Conservation (phyloP, 139 green algal species). For the Prasinococcaceae sp. region DNA sequence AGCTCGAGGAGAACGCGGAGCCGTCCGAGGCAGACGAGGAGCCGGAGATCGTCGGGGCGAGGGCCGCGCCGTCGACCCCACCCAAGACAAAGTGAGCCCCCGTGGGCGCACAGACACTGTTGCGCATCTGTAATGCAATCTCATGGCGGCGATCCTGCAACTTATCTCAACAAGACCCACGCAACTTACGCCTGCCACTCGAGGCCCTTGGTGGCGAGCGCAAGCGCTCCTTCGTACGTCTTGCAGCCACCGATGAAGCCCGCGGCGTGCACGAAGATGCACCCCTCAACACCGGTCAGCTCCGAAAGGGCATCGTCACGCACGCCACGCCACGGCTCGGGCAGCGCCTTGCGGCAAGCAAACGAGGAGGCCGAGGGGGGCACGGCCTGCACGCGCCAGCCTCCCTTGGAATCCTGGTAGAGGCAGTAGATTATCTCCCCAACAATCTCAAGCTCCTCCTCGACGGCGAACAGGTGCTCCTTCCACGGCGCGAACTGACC, state of each 20-base stretch:
- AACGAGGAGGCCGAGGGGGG: constrained; percentile 57
- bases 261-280: constrained; percentile 77
- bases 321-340: constrained; percentile 68
- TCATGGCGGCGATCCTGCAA: no score
- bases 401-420: constrained; percentile 29
- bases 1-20: no score
- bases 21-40: no score
- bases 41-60: no score
- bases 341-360: constrained; percentile 64
- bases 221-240: constrained; percentile 55
- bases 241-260: constrained; percentile 88
- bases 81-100: no score
- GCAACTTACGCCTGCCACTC: no score
- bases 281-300: constrained; percentile 49
- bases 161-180: no score
- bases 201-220: constrained; percentile 48
- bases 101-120: no score
- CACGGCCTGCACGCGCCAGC: constrained; percentile 54
- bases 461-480: constrained; percentile 83
- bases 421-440: constrained; percentile 36
- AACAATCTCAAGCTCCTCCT: constrained; percentile 59
- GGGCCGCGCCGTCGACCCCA: no score
- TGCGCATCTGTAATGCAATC: no score
- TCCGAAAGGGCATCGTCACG: constrained; percentile 63
- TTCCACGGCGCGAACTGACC: constrained; percentile 99